A percentile compares a stretch with the other conserved stretches of the same genome.
These are phyloP conservation scores for Microdochium nivale DNA, from an alignment of 2,329 filamentous ascomycete genomes.

Conservation along the genomic window DNA sequence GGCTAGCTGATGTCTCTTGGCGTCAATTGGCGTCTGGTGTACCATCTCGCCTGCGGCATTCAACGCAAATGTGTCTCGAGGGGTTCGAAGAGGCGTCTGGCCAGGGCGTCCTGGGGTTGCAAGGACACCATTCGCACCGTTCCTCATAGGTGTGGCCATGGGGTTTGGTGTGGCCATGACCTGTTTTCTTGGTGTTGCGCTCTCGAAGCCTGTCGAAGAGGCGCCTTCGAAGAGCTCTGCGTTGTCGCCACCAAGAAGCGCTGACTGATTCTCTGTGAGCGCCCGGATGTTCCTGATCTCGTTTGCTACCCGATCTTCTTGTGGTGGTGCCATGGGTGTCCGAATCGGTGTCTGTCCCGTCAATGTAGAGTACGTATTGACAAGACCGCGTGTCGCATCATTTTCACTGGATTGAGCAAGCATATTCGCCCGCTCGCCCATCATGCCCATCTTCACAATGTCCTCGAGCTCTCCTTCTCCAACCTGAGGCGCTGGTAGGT, in stretches of 20 bases:
- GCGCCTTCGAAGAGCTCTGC: conserved; percentile 76
- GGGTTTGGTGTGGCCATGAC: conserved; percentile 89
- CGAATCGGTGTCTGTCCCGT: conserved; percentile 80
- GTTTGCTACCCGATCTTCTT: conserved; percentile 93
- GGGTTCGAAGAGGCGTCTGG: conserved; percentile 79
- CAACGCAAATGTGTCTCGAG: conserved; percentile 77
- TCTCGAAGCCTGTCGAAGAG: conserved; percentile 80
- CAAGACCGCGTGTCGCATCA: conserved; percentile 72
- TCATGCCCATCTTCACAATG: conserved; percentile 97
- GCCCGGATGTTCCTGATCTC: conserved; percentile 92
- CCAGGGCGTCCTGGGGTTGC: conserved; percentile 63
- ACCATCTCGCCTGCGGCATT: conserved; percentile 66
- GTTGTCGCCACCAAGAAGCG: conserved; percentile 87
- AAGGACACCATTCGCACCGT: conserved; percentile 51
- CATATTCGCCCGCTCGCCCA: conserved; percentile 75
- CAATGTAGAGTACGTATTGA: conserved; percentile 78
- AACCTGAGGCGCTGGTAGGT: conserved; percentile 82
- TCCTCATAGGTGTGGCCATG: conserved; percentile 78
- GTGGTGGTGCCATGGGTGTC: conserved; percentile 81
- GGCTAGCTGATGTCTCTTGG: conserved; percentile 62
- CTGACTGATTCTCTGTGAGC: conserved; percentile 88
- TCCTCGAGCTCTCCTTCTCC: conserved; percentile 89
- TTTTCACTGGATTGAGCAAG: conserved; percentile 74
- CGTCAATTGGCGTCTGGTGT: conserved; percentile 68
- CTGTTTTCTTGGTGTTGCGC: conserved; percentile 72